A percentile compares a stretch with the other conserved stretches of the same genome.
Conservation (phyloP, 2,329 filamentous ascomycete species). For the Ophiostoma ulmi region DNA sequence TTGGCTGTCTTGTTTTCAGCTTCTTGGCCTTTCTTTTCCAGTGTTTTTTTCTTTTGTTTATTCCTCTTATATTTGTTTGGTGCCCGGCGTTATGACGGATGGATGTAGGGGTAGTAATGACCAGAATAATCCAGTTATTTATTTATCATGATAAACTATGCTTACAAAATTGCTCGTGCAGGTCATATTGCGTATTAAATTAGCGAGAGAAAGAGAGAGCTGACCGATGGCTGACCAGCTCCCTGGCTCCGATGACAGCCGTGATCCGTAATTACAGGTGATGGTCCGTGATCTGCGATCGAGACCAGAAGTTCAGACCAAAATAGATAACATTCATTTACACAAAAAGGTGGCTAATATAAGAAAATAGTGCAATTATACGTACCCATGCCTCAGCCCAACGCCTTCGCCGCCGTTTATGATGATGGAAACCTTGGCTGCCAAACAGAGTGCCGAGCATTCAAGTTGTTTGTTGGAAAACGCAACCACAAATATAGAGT, state of each 20-base stretch:
- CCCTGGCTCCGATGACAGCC: not conserved
- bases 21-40: not conserved
- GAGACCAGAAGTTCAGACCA: not conserved
- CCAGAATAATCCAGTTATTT: not conserved
- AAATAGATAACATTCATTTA: not conserved
- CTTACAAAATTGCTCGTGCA: not conserved
- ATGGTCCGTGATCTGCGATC: not conserved
- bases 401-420: not conserved
- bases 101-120: not conserved
- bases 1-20: not conserved
- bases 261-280: not conserved
- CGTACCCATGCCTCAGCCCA: not conserved
- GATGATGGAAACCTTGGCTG: not conserved
- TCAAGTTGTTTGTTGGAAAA: not conserved
- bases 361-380: not conserved
- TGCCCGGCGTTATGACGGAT: not conserved
- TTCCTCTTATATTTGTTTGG: not conserved
- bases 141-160: not conserved
- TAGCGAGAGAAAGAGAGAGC: not conserved
- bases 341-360: not conserved
- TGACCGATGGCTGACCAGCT: not conserved
- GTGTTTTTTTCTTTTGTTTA: not conserved
- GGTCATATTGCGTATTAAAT: not conserved
- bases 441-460: not conserved
- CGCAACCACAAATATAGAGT: not conserved